Evolutionary conservation across 2,329 filamentous ascomycete species (phyloP).

Genomic region (Aspergillus calidoustus): DNA sequence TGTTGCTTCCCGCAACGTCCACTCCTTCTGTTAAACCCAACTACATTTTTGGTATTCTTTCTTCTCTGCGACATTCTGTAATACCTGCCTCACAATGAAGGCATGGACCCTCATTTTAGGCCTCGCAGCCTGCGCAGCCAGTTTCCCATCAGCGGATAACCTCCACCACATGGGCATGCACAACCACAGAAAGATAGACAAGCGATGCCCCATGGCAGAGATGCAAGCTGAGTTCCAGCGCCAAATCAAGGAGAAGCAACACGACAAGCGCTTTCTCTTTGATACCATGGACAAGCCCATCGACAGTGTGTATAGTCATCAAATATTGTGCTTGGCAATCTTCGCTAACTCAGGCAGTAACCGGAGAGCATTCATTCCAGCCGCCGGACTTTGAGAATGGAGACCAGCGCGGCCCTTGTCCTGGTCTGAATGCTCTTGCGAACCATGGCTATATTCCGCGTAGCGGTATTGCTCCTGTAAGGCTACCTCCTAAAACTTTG

Average conservation of each 20-base stretch:
- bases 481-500: background rate
- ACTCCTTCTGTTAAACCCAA: too few species aligned
- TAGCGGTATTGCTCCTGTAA: conserved; percentile 41
- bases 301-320: conserved; percentile 27
- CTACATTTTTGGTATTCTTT: too few species aligned
- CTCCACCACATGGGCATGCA: conserved; percentile 5
- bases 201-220: conserved; percentile 9
- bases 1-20: too few species aligned
- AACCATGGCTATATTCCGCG: conserved; percentile 22
- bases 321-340: background rate
- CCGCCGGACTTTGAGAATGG: conserved; percentile 39
- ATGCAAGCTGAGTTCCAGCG: conserved; percentile 1
- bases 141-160: conserved; percentile 10
- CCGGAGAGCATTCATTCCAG: conserved; percentile 40
- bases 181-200: background rate
- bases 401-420: conserved; percentile 34
- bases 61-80: too few species aligned
- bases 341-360: conserved; percentile 29
- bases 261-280: conserved; percentile 14
- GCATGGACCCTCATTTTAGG: conserved; percentile 1
- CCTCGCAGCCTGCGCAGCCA: conserved; percentile 1
- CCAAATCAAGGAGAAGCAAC: conserved; percentile 4
- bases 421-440: conserved; percentile 17
- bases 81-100: background rate
- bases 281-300: conserved; percentile 23